Base-by-base conservation (phyloP, 225 moss, liverwort and hornwort species). In the Pleurozium schreberi region DNA sequence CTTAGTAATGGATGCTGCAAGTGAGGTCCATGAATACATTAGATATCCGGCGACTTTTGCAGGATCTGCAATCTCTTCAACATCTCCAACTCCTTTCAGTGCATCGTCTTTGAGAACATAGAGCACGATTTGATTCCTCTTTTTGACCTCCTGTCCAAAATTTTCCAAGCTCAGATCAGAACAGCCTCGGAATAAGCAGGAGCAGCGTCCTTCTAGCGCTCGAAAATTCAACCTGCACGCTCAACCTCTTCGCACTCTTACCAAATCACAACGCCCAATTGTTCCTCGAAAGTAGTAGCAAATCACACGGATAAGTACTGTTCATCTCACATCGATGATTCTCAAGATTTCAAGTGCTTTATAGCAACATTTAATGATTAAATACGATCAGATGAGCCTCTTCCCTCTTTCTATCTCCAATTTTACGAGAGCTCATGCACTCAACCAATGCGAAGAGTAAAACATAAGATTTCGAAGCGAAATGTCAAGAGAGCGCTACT, bases 1-100 rank as follows among this genome's bases (percentile, higher is more conserved):
- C 90, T 98, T 99, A 19, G 96, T 95, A 67, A 99, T 93, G 63
- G 95, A 95, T 14, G 96, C 96, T 88, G 93, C 94, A 50, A 99
- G 91, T 40, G 97, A 96, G 61, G 92, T 94, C 92, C 92, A 96
- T 43, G 95, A 94, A 91, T 94, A 96, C 93, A 96, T 93, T 34
- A 96, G 77, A 87, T 94, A 96, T 28, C 95, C 95, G 4, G 96
- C 96, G 40, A 99, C 94, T 69, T 88, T 85, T 61, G 91, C 53
- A 85, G 91, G 92, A 89, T 91, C 93, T 69, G 86, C 84, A 87
- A 63, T 76, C 86, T 90, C 88, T 70, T 90, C 94, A 22, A 66
- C 82, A 78, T 87, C 90, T 78, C 85, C 88, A 45, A 89, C 84
- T n/a, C 85, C 75, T 33, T 77, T 84, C 43, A 89, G 27, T 57